A percentile compares a stretch with the other conserved stretches of the same genome.
phyloP scores from a whole-genome alignment of 2,329 filamentous ascomycete species.

The Cladosporium phlei region DNA sequence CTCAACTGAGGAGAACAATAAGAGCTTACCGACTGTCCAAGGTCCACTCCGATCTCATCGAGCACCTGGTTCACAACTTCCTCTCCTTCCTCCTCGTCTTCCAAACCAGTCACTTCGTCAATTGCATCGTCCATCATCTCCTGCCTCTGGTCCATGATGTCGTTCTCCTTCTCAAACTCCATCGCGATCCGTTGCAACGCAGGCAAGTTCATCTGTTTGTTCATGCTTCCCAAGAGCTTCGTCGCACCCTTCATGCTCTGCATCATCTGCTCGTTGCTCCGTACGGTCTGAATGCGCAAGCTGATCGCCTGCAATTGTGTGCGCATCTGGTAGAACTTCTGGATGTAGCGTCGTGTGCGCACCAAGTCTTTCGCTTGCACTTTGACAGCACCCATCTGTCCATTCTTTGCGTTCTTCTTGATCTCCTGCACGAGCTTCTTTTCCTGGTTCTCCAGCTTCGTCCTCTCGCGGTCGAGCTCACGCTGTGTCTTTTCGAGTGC shows the following conservation, averaged over 20 bases:
- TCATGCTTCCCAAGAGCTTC: constrained; percentile 90
- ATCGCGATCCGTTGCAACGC: constrained; percentile 93
- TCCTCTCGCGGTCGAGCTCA: constrained; percentile 88
- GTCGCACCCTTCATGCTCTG: constrained; percentile 99
- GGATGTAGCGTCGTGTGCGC: constrained; percentile 78
- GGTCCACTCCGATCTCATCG: constrained; percentile 93
- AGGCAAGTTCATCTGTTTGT: constrained; percentile 93
- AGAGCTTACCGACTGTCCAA: constrained; percentile 83
- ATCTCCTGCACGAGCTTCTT: constrained; percentile 95
- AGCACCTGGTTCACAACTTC: constrained; percentile 95
- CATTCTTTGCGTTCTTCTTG: constrained; percentile 97
- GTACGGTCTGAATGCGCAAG: constrained; percentile 90
- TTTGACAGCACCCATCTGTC: constrained; percentile 96
- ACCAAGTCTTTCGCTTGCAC: constrained; percentile 98
- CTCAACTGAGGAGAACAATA: constrained; percentile 22
- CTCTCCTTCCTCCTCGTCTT: constrained; percentile 90
- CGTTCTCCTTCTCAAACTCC: constrained; percentile 98
- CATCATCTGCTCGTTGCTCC: constrained; percentile 99
- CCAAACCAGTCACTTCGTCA: constrained; percentile 88
- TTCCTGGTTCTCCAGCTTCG: constrained; percentile 97
- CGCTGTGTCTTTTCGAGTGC: constrained; percentile 96
- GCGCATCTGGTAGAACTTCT: constrained; percentile 98
- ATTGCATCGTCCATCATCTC: constrained; percentile 99
- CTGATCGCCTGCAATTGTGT: constrained; percentile 96
- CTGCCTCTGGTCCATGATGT: constrained; percentile 97